Percentiles rank a stretch among this genome's conserved stretches.
These are phyloP conservation scores for Colletotrichum costaricense DNA, from an alignment of 2,329 filamentous ascomycete genomes.

Conservation along the genomic window DNA sequence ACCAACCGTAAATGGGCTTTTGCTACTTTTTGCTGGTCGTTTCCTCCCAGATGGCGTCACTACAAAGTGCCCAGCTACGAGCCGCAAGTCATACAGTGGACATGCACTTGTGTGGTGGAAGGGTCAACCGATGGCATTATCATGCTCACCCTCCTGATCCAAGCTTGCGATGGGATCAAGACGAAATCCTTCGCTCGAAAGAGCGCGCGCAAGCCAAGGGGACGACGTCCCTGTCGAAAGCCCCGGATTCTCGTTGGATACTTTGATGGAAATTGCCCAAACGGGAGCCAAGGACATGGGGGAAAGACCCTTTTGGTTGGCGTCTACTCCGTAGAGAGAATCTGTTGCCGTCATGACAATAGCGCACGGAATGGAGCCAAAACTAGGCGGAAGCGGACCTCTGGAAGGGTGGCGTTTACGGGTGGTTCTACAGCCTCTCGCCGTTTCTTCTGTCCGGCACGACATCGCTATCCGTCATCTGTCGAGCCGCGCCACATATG, in stretches of 20 bases:
- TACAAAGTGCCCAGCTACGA: neutral
- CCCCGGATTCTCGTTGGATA: slow-evolving; percentile 9
- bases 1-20: neutral
- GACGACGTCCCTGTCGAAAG: neutral
- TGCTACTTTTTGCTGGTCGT: too few relatives aligned
- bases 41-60: too few relatives aligned
- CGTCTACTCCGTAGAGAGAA: too few relatives aligned
- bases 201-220: neutral
- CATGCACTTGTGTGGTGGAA: neutral
- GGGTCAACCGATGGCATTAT: neutral
- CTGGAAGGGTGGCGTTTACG: neutral
- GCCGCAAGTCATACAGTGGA: neutral
- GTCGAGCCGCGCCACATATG: slow-evolving; percentile 3
- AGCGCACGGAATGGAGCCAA: neutral
- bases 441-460: neutral
- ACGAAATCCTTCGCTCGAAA: neutral
- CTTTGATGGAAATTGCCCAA: neutral
- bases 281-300: slow-evolving; percentile 5
- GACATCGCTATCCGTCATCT: neutral
- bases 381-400: neutral
- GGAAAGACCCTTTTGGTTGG: neutral
- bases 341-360: neutral
- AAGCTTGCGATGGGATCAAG: neutral
- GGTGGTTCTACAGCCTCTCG: neutral
- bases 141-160: neutral